Evolutionary conservation across 345 rosid species (phyloP), one percentile per base, ranked within the genome.

Genomic region (Sisymbrium irio): DNA sequence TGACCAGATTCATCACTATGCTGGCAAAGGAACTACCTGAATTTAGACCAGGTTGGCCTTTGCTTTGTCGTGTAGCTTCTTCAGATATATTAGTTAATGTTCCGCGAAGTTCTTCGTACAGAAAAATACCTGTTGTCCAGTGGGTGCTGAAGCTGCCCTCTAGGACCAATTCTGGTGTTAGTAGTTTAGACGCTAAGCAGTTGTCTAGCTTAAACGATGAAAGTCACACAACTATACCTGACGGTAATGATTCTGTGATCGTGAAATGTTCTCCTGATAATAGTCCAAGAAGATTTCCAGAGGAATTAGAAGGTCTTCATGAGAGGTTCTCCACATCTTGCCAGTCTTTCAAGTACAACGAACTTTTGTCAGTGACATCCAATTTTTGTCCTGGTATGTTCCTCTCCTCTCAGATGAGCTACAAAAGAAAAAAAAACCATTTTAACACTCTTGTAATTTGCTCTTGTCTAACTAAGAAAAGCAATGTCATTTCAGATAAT

Each of bases 21-120:
- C 75, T 83, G 75, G 77, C 79, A 7, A 81, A 61, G 58, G 83
- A 85, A 57, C 60, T 83, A 64, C 91, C 96, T 71, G 91, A 82
- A 67, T 74, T 65, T 60, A 86, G 83, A 71, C 93, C 97, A 13
- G 93, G 98, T 32, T 91, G 98, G 98, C 96, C 99, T 17, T 78
- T 89, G 69, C 96, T 84, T 61, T 79, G 85, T 42, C 88, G 73
- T 63, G 77, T 86, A 44, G 60, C 65, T 30, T 53, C 73, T 19
- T 72, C 71, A 44, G 79, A 86, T 32, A 40, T 33, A 18, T 72
- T 73, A 71, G 68, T 70, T 62, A 65, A 74, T 42, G 30, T 39
- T 61, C 80, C 72, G 0, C 62, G 80, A 58, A 75, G 78, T 50
- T 85, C 81, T 58, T 79, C 84, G 0, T 58, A 57, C 42, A 81